Evolutionary conservation across 2,329 filamentous ascomycete genomes (phyloP).

Genomic region (Chrysoporthe cubensis): DNA sequence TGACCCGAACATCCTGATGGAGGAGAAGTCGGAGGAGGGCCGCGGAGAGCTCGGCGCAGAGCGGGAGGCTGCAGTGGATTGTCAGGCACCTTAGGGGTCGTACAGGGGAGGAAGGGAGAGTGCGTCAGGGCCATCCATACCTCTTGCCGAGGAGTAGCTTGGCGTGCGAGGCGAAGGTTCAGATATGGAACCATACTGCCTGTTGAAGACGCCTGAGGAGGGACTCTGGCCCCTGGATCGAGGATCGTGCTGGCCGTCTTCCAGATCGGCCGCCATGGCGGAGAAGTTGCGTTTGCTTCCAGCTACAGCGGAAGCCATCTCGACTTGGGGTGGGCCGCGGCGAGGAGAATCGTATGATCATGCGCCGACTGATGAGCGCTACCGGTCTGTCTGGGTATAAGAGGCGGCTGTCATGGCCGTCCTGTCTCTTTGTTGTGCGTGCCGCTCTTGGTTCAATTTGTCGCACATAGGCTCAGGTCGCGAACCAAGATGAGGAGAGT

Average conservation of each 20-base stretch:
- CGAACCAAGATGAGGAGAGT: neutral
- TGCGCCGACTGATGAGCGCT: constrained; percentile 4
- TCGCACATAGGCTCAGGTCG: neutral
- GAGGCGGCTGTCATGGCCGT: neutral
- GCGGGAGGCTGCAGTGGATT: constrained; percentile 24
- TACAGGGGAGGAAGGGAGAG: neutral
- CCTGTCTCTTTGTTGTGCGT: neutral
- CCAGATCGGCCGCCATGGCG: constrained; percentile 30
- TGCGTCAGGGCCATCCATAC: constrained; percentile 6
- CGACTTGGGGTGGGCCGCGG: constrained; percentile 11
- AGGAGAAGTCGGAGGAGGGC: constrained; percentile 26
- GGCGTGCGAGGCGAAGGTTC: constrained; percentile 15
- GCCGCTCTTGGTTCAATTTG: neutral
- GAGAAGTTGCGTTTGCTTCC: constrained; percentile 35
- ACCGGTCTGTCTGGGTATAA: neutral
- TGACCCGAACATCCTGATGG: constrained; percentile 49
- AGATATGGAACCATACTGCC: neutral
- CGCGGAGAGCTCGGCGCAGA: constrained; percentile 30
- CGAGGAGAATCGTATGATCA: neutral
- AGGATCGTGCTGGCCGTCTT: constrained; percentile 7
- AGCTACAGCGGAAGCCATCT: constrained; percentile 31
- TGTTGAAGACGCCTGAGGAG: constrained; percentile 8
- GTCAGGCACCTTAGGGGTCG: neutral
- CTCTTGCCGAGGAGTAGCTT: constrained; percentile 19
- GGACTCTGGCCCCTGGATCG: constrained; percentile 17